Base-by-base conservation (phyloP, 768 basidiomycete genomes). In the Tricholoma sp. region DNA sequence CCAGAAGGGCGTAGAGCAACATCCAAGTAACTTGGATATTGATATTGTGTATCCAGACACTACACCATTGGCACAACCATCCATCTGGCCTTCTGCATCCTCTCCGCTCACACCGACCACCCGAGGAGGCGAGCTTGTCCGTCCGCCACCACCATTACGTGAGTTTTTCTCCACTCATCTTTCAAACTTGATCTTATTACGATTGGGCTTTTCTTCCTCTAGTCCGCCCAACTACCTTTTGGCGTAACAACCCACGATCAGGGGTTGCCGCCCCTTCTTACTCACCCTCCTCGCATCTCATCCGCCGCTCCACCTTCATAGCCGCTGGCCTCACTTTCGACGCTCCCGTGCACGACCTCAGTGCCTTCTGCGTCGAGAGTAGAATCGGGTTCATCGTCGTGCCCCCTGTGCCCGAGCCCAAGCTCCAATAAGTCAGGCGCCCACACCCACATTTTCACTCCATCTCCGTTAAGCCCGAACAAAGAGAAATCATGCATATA, bases 221-320 rank as follows among this genome's bases (percentile, higher is more conserved):
- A 91, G 89, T 89, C 34, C 86, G 89, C n/a, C 89, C 89, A 0
- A 88, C 83, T 6, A 87, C 89, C 0, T 90, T 91, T 67, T 91
- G 89, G 89, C 79, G 87, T 31, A 84, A 83, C 61, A 89, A 86
- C 1, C 79, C 73, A 29, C 82, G 84, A 12, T 88, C 87, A 18
- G 89, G 88, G 14, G 86, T 91, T 0, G 78, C 86, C 47, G 80
- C 77, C 4, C 80, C 86, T 5, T 84, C 82, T 0, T 90, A 88
- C 66, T 88, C 89, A 5, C 89, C 89, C 0, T 80, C 87, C 0
- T 82, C 82, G 0, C 83, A 88, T 66, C 81, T 88, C 57, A 79
- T 91, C 49, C 86, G 90, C 37, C 83, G 89, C 5, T 84, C 87
- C 4, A 89, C 89, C 1, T 90, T 88, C 65, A 80, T 91, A 60